phyloP scores from a whole-genome alignment of 345 rosid genomes.

The Gossypium sturtianum region DNA sequence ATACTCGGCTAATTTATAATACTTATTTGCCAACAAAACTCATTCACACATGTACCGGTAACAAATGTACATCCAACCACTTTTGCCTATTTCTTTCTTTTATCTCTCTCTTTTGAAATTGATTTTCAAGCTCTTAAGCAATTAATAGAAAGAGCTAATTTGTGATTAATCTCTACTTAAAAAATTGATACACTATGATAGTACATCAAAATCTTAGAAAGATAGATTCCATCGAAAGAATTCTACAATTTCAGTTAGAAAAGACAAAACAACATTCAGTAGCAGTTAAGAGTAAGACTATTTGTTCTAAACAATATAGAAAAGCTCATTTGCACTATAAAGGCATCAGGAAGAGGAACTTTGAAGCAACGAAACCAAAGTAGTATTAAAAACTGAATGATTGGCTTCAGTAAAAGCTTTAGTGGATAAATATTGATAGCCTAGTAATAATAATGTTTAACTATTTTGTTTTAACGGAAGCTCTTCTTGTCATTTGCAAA shows the following conservation, averaged over 20 bases:
- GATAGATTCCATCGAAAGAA: background rate
- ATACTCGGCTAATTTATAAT: background rate
- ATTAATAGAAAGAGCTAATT: background rate
- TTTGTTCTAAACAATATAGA: background rate
- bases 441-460: background rate
- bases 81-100: too few species aligned
- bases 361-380: conserved; percentile 81
- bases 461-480: background rate
- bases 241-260: background rate
- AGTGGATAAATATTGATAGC: conserved; percentile 40
- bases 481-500: too few species aligned
- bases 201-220: background rate
- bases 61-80: too few species aligned
- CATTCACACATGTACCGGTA: too few species aligned
- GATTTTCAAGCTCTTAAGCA: background rate
- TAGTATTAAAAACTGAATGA: conserved; percentile 67
- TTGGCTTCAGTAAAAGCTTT: conserved; percentile 67
- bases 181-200: background rate
- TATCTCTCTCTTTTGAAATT: too few species aligned
- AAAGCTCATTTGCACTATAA: conserved; percentile 72
- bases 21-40: too few species aligned
- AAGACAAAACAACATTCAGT: background rate
- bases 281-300: background rate
- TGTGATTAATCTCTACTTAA: background rate
- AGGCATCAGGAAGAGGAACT: conserved; percentile 68